Percentiles rank a stretch among this genome's conserved stretches.
These are phyloP conservation scores for Hibiscus trionum DNA, from an alignment of 345 rosid species.

Conservation along the genomic window DNA sequence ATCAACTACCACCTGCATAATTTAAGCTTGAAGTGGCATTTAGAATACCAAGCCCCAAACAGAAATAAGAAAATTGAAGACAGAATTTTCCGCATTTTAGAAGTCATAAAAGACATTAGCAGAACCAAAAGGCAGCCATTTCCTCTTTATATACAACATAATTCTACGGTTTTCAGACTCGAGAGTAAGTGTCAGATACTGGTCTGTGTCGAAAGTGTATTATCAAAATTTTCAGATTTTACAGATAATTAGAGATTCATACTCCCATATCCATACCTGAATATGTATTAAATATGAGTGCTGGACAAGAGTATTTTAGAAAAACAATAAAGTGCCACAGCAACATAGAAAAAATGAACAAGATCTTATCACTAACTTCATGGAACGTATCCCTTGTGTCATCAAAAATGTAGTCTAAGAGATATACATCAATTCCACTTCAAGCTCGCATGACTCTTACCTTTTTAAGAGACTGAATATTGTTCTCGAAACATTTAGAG, in stretches of 20 bases:
- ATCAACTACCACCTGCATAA: neutral
- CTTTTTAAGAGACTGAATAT: neutral
- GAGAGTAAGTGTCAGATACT: neutral
- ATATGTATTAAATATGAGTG: neutral
- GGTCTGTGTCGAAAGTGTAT: neutral
- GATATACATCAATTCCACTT: neutral
- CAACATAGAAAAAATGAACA: neutral
- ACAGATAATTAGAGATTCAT: neutral
- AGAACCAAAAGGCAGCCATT: neutral
- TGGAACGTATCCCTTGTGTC: too few relatives aligned
- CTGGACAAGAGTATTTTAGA: neutral
- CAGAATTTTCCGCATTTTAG: neutral
- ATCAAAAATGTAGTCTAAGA: neutral
- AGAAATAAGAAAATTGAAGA: neutral
- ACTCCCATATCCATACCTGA: neutral
- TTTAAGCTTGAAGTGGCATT: neutral
- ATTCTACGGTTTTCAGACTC: neutral
- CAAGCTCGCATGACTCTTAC: neutral
- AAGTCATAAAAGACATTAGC: neutral
- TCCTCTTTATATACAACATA: neutral
- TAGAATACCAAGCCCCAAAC: neutral
- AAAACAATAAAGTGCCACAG: neutral
- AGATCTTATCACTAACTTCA: neutral
- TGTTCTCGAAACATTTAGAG: constrained; percentile 11
- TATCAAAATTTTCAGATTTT: neutral